Evolutionary conservation across 2,329 filamentous ascomycete genomes (phyloP), one percentile per base, ranked within the genome.

Genomic region (Aspergillus hiratsukae): DNA sequence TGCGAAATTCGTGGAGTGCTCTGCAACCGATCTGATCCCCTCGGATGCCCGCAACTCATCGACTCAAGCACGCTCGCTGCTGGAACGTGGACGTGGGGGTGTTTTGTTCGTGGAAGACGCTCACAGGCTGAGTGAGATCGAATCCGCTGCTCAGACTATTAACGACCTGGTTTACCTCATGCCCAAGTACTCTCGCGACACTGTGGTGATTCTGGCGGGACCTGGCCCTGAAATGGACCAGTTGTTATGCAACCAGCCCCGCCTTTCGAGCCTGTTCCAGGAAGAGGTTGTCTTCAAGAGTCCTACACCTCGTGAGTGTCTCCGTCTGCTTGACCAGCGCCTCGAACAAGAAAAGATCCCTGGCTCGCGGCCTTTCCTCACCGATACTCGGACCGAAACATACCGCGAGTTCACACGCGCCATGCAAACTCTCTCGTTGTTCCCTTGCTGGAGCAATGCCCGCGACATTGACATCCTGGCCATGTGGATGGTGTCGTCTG

Each of bases 381-480:
- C 55, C 1, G 58, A 64, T 17, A 58, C 61, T 8, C 60, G 55
- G 28, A 49, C 41, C 0, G 43, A 56, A 3, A 62, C 52, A 29
- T 57, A 62, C 14, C 58, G 60, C 17, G 61, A 64, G 23, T 64
- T 64, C 52, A 62, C 61, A 7, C 58, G 61, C 3, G 61, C 58
- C 19, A 52, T 64, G n/a, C 60, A 64, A 37, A 59, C 62, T 37
- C 57, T 64, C 2, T 61, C 61, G 2, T 58, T 62, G 61, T 64
- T 62, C 50, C 61, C 61, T 17, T 64, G 61, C 54, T 64, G 61
- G 61, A 53, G 60, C 48, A 64, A 64, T 25, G 58, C 57, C 5
- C 57, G 61, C 17, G 61, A 64, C 23, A 55, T 64, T 31, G 59
- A 61, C 17, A 52, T 61, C 5, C 43, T 64, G 11, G 57, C 55